These are phyloP conservation scores for Diplogelasinospora grovesii DNA, from an alignment of 495 filamentous ascomycete genomes.

Conservation along the genomic window DNA sequence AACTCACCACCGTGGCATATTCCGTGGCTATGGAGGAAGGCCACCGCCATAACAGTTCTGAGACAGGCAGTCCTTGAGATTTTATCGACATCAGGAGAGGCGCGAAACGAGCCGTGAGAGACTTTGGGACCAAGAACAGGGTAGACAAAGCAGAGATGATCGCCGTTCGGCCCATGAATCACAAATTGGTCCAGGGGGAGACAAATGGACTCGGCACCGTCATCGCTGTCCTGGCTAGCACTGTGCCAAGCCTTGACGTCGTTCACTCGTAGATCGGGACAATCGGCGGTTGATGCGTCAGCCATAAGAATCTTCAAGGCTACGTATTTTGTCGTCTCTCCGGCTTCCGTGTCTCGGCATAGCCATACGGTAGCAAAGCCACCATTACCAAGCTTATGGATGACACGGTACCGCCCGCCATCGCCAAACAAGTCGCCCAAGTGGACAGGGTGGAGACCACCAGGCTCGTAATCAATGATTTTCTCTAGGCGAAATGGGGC, in stretches of 20 bases:
- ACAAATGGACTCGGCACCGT: conserved; percentile 9
- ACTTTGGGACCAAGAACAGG: conserved; percentile 25
- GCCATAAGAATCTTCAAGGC: conserved; percentile 29
- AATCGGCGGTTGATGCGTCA: conserved; percentile 18
- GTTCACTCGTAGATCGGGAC: conserved; percentile 14
- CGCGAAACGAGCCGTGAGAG: conserved; percentile 11
- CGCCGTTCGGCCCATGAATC: conserved; percentile 28
- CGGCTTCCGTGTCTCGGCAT: conserved; percentile 17
- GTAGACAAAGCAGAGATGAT: conserved; percentile 29
- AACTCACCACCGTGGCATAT: conserved; percentile 27
- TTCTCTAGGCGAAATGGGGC: conserved; percentile 21
- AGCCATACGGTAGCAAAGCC: conserved; percentile 33
- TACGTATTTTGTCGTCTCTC: conserved; percentile 15
- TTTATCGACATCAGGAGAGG: too few species aligned
- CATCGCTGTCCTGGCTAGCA: too few species aligned
- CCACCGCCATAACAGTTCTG: conserved; percentile 19
- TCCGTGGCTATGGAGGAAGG: conserved; percentile 20
- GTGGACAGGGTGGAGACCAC: conserved; percentile 33
- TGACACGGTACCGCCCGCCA: conserved; percentile 28
- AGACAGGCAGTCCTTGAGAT: too few species aligned
- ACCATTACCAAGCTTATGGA: conserved; percentile 36
- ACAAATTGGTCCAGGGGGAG: conserved; percentile 23
- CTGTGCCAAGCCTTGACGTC: conserved; percentile 9
- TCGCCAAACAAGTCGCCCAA: conserved; percentile 32
- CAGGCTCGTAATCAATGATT: conserved; percentile 23